Evolutionary conservation across 768 basidiomycete genomes (phyloP), one percentile per base, ranked within the genome.

Genomic region (Suillus clintonianus): DNA sequence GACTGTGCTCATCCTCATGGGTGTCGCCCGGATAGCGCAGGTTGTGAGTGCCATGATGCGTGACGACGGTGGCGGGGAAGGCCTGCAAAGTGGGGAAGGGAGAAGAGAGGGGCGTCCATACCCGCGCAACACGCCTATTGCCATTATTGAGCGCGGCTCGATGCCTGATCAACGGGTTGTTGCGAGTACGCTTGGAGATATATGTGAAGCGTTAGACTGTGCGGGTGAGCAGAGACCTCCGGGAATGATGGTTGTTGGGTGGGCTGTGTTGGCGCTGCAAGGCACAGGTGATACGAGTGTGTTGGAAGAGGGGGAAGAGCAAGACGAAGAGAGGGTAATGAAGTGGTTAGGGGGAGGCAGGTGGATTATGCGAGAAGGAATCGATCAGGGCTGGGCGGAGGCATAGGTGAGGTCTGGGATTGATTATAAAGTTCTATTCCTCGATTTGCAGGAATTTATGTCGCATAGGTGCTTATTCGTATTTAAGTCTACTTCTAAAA

Each of bases 191-290:
- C 73, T 99, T 56, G 81, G 77, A 61, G 83, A 89, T 69, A 85
- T 98, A 43, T 85, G 84, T 17, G 76, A 75, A 19, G 94, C 91
- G 2, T 73, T 98, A 73, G 88, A 89, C 62, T 86, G 83, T 64
- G 78, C 83, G 2, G 94, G 91, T 9, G 91, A 94, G 69, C 95
- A 99, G 74, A 79, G 96, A 41, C 95, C 96, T 19, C 97, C 97
- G 0, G 97, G 95, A 10, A 95, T 99, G 92, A 91, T 99, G 73
- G 83, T 98, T 36, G 83, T 99, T 68, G 97, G 97, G 2, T 99
- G 96, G 96, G 84, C 89, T 3, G 90, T 91, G 11, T 73, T 95
- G 65, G 88, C 91, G 43, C 77, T 99, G 51, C 89, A 91, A 75
- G 88, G 85, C 0, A 70, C 76, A 60, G 94, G 94, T 0, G 87